Evolutionary conservation across 257 asterid species (phyloP).

Genomic region (Nicotiana otophora): DNA sequence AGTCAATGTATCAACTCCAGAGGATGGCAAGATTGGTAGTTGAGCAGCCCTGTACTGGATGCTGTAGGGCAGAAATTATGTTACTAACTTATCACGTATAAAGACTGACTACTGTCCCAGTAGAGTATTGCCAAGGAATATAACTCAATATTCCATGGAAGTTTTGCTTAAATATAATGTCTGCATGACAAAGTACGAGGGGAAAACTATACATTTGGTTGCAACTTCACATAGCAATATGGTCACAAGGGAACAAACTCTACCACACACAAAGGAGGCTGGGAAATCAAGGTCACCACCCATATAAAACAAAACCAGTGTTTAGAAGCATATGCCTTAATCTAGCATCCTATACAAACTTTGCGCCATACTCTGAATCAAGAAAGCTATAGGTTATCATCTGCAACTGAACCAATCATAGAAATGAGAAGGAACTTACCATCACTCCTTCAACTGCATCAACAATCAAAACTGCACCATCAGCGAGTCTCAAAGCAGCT

Average conservation of each 20-base stretch:
- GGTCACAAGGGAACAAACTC: background rate
- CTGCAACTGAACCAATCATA: background rate
- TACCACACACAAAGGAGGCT: background rate
- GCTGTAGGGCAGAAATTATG: background rate
- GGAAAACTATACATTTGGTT: background rate
- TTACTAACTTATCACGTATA: background rate
- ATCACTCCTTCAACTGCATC: constrained; percentile 96
- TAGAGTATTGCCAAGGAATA: background rate
- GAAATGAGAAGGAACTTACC: constrained; percentile 38
- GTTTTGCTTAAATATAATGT: background rate
- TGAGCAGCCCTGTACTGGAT: background rate
- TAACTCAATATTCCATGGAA: background rate
- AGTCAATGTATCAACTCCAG: background rate
- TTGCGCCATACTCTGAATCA: background rate
- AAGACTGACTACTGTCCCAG: background rate
- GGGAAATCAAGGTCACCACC: background rate
- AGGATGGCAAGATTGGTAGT: background rate
- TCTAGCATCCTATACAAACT: background rate
- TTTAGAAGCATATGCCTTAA: background rate
- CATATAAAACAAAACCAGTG: background rate
- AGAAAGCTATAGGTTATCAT: constrained; percentile 28
- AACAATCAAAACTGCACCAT: constrained; percentile 91
- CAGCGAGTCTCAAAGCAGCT: constrained; percentile 93
- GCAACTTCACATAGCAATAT: background rate
- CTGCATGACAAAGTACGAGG: background rate